Percentiles rank a stretch among this genome's conserved stretches.
Evolutionary conservation across 1,284 basidiomycete species (phyloP).

Genomic region (Apiotrichum laibachii): DNA sequence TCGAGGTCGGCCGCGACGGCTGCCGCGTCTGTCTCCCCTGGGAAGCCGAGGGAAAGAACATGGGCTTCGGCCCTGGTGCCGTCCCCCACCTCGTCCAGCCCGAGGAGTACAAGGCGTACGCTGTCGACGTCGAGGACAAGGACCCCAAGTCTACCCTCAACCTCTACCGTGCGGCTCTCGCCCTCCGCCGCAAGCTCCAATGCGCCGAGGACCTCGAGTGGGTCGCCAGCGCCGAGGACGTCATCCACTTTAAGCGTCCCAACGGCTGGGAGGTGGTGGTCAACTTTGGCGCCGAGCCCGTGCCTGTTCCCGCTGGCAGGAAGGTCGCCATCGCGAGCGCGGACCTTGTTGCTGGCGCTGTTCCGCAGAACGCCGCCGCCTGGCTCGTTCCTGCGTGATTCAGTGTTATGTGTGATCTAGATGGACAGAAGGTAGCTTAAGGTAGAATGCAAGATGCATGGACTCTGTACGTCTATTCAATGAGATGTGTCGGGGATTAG

Average conservation of each 20-base stretch:
- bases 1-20: conserved; percentile 41
- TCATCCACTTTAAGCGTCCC: conserved; percentile 37
- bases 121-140: conserved; percentile 34
- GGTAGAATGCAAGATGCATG: not conserved
- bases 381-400: conserved; percentile 17
- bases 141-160: conserved; percentile 34
- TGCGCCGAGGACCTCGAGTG: conserved; percentile 38
- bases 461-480: too few relatives aligned
- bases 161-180: conserved; percentile 36
- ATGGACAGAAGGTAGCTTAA: not conserved
- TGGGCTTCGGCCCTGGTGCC: conserved; percentile 32
- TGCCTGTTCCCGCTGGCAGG: conserved; percentile 28
- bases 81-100: conserved; percentile 38
- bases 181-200: conserved; percentile 31
- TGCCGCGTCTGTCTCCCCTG: conserved; percentile 39
- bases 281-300: conserved; percentile 31
- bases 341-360: conserved; percentile 14
- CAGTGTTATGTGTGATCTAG: not conserved
- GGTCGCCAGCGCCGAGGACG: conserved; percentile 21
- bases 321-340: conserved; percentile 27
- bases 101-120: conserved; percentile 28
- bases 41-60: conserved; percentile 21
- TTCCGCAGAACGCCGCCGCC: conserved; percentile 19
- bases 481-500: too few relatives aligned
- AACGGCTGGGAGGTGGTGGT: conserved; percentile 43